Evolutionary conservation across 139 green algal genomes (phyloP), one percentile per base, ranked within the genome.

Genomic region (Chlamydomonas sphaeroides): DNA sequence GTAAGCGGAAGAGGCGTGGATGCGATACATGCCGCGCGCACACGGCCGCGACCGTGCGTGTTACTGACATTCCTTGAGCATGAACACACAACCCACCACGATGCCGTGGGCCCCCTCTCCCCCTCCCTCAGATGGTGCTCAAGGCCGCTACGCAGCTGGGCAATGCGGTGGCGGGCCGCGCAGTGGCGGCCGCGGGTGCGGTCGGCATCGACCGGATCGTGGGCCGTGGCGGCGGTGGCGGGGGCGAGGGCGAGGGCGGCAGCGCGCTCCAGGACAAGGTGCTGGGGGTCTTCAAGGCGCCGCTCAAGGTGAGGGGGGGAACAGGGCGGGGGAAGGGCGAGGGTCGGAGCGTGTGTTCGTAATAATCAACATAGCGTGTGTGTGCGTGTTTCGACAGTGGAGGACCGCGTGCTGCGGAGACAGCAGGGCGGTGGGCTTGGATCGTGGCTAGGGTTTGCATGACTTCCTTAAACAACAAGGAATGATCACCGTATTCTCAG

Each of bases 241-340:
- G 45, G 48, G n/a, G 68, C 48, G 45, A 2, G 6, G 30, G 15
- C 32, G 45, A n/a, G 18, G 69, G 32, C 26, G n/a, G 14, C 1
- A 1, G 5, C 11, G 59, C 8, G 26, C 21, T 62, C 23, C 2
- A 21, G 56, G 56, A 39, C 59, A 66, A 28, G 69, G 45, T 65
- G 32, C 45, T 65, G 69, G 69, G 25, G 38, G 23, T 26, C 20
- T 7, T 45, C 21, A 39, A 68, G 72, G 72, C 72, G 56, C 72
- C 72, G 56, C 56, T 79, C 72, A 79, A 79, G 72, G 72, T 79
- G 56, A 28, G 65, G 51, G 14, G 51, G 51, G 51, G 11, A 17
- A 17, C 14, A 61, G 51, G 51, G 15, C 14, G 18, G 17, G 51
- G 20, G 17, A 61, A 17, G 51, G 11, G 14, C 45, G 14, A 14